phyloP scores from a whole-genome alignment of 1,284 basidiomycete genomes.

The Austroboletus novae-zelandiae region DNA sequence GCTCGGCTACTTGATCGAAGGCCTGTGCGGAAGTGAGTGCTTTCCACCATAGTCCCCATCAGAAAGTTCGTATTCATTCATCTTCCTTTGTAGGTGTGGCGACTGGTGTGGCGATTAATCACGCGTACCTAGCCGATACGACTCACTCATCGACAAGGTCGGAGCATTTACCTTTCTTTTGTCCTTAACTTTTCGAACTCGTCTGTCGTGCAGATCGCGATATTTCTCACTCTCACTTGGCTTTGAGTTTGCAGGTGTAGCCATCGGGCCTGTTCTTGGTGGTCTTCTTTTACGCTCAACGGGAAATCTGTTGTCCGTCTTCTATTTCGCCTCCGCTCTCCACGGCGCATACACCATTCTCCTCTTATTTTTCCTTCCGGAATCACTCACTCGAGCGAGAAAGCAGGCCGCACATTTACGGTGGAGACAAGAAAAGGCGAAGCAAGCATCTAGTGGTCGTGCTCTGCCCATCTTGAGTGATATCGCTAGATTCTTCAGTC shows the following conservation, averaged over 20 bases:
- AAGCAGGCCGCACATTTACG: constrained; percentile 18
- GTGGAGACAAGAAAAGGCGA: constrained; percentile 4
- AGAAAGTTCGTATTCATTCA: not conserved
- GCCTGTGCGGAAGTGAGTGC: constrained; percentile 69
- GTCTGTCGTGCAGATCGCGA: constrained; percentile 43
- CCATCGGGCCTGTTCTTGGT: constrained; percentile 72
- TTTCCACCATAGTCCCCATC: not conserved
- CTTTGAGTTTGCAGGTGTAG: constrained; percentile 63
- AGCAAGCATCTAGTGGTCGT: not conserved
- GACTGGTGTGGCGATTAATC: constrained; percentile 13
- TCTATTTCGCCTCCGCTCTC: constrained; percentile 57
- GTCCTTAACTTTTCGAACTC: not conserved
- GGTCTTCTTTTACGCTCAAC: constrained; percentile 61
- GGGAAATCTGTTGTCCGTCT: constrained; percentile 59
- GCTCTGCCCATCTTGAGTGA: constrained; percentile 28
- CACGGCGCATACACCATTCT: constrained; percentile 52
- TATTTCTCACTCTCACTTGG: constrained; percentile 64
- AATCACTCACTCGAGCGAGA: constrained; percentile 56
- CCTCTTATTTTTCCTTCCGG: constrained; percentile 66
- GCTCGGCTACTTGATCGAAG: constrained; percentile 71
- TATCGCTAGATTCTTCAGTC: constrained; percentile 58
- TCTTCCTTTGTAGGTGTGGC: constrained; percentile 20
- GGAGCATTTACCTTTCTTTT: not conserved
- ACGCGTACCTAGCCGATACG: constrained; percentile 30
- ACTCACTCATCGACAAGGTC: constrained; percentile 27